A percentile compares a stretch with the other conserved stretches of the same genome.
phyloP scores from a whole-genome alignment of 108 stramenopile species.

The Nitzschia sp. region DNA sequence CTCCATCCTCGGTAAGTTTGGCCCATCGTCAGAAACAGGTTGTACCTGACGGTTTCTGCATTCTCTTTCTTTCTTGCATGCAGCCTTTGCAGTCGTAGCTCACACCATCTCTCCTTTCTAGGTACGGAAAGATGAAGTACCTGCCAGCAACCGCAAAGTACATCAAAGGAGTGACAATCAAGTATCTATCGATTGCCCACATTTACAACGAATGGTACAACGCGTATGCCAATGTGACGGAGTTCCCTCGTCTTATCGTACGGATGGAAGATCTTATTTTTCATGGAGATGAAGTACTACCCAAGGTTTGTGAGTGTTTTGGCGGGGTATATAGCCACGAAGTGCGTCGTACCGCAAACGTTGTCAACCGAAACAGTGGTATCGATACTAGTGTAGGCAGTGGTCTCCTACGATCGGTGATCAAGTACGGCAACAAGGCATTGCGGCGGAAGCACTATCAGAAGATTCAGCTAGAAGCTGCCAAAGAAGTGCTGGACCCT shows the following conservation, averaged over 20 bases:
- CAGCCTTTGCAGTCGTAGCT: too few species aligned
- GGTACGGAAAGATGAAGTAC: constrained; percentile 29
- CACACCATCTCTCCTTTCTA: not conserved
- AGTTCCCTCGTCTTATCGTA: constrained; percentile 52
- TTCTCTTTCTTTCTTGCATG: too few species aligned
- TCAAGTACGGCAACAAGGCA: constrained; percentile 26
- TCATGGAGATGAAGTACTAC: constrained; percentile 46
- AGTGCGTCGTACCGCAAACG: constrained; percentile 28
- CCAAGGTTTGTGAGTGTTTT: constrained; percentile 58
- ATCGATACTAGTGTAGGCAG: constrained; percentile 3
- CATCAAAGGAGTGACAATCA: constrained; percentile 6
- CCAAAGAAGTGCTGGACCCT: constrained; percentile 43
- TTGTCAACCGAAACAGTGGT: constrained; percentile 28
- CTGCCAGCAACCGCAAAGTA: constrained; percentile 21
- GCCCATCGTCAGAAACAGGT: not conserved
- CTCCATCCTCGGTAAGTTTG: constrained; percentile 18
- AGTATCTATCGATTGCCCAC: constrained; percentile 47
- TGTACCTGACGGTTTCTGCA: not conserved
- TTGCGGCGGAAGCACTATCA: constrained; percentile 27
- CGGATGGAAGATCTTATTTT: constrained; percentile 73
- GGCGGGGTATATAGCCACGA: constrained; percentile 29
- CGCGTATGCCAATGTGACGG: constrained; percentile 26
- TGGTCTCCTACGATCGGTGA: constrained; percentile 24
- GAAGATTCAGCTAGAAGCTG: constrained; percentile 30
- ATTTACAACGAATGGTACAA: constrained; percentile 72